Evolutionary conservation across 306 rosid species (phyloP), one percentile per base, ranked within the genome.

Genomic region (Quercus cerris): DNA sequence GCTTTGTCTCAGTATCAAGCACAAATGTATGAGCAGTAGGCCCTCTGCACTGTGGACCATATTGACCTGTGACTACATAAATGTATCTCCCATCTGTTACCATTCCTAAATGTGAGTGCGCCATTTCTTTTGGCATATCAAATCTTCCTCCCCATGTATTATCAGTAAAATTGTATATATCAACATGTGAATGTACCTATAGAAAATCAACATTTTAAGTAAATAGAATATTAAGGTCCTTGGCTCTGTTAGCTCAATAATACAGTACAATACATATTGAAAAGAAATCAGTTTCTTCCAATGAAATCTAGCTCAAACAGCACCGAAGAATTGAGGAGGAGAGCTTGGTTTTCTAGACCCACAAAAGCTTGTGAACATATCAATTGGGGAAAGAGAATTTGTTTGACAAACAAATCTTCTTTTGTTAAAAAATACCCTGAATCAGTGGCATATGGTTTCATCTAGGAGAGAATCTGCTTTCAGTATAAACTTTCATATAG

Each of bases 61-160:
- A 88, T 84, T 94, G 99, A 30, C 99, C 99, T 30, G 89, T 89
- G 19, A 94, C 91, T 17, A 93, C 74, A 64, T 88, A 94, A 74
- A 94, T 89, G 86, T 90, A 91, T 84, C 97, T 91, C 38, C 97
- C 97, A 84, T 94, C 99, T 8, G 89, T 89, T 38, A 80, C 91
- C 85, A 93, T 89, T 81, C 99, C 99, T 80, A 94, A 88, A 89
- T 94, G 99, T 2, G 99, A 94, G 82, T 94, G 90, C 18, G 89
- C 99, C 99, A 94, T 93, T 77, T 94, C 97, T 84, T 93, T 94
- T n/a, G 99, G 99, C 94, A 86, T 93, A 75, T 86, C 95, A 88
- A 94, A 88, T 61, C 89, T 85, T 66, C 63, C 97, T 77, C 82
- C 88, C 99, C 99, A 91, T 33, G 83, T 91, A 72, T 89, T 89